Evolutionary conservation across 2,329 filamentous ascomycete genomes (phyloP).

Genomic region (Lecanosticta acicola): DNA sequence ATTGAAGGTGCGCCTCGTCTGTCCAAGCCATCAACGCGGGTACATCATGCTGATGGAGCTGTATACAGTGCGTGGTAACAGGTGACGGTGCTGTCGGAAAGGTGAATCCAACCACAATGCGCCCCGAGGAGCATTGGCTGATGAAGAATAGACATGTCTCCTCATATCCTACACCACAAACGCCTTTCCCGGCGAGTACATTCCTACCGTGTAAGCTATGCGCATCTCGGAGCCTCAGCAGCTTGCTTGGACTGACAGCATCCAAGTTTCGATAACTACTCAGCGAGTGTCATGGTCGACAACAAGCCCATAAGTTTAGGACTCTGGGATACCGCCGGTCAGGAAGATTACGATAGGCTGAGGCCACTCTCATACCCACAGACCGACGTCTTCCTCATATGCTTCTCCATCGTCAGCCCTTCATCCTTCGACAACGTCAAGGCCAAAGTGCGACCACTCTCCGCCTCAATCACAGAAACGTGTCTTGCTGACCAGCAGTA

Average conservation of each 20-base stretch:
- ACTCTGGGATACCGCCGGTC: slow-evolving; percentile 96
- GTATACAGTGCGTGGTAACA: slow-evolving; percentile 73
- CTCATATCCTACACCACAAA: slow-evolving; percentile 99
- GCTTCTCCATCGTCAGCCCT: slow-evolving; percentile 96
- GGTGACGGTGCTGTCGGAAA: slow-evolving; percentile 99
- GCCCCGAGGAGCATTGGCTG: slow-evolving; percentile 17
- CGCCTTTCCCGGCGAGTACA: slow-evolving; percentile 99
- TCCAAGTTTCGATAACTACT: slow-evolving; percentile 93
- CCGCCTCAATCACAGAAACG: background rate
- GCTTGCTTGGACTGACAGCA: slow-evolving; percentile 3
- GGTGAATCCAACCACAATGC: slow-evolving; percentile 50
- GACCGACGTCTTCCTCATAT: slow-evolving; percentile 97
- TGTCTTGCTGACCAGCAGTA: slow-evolving; percentile 37
- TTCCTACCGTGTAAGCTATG: slow-evolving; percentile 81
- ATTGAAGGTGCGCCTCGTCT: slow-evolving; percentile 62
- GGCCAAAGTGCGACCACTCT: slow-evolving; percentile 68
- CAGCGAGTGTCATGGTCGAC: slow-evolving; percentile 97
- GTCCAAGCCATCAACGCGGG: background rate
- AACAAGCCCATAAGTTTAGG: slow-evolving; percentile 95
- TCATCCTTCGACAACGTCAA: slow-evolving; percentile 98
- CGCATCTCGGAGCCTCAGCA: background rate
- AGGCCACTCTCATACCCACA: slow-evolving; percentile 95
- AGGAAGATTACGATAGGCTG: slow-evolving; percentile 96
- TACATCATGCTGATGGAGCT: slow-evolving; percentile 8
- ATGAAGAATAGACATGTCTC: slow-evolving; percentile 73